phyloP scores from a whole-genome alignment of 345 rosid species.

The Angophora floribunda region DNA sequence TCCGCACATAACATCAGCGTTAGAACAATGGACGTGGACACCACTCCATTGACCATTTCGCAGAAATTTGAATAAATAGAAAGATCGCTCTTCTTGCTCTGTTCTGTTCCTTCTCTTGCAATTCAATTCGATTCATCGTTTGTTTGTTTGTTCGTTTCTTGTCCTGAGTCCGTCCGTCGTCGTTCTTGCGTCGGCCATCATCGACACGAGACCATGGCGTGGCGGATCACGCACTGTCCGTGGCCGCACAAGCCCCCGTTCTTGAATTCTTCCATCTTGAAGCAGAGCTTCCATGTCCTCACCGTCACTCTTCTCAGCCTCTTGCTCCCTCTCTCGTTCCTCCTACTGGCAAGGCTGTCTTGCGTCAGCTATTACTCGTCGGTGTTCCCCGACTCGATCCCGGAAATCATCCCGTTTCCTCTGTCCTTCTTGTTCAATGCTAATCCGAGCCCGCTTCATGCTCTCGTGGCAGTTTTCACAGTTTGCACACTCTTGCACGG shows the following conservation, averaged over 20 bases:
- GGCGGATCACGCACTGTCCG: background rate
- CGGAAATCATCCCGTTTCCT: background rate
- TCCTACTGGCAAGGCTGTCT: conserved; percentile 10
- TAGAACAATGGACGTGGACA: background rate
- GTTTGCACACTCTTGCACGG: conserved; percentile 7
- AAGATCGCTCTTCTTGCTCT: background rate
- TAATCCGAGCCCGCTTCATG: conserved; percentile 2
- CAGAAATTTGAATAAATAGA: background rate
- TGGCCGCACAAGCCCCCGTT: background rate
- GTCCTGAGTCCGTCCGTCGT: background rate
- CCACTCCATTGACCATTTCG: background rate
- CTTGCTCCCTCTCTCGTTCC: conserved; percentile 19
- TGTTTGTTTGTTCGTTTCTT: too few relatives aligned
- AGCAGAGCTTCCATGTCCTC: conserved; percentile 3
- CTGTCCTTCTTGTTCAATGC: background rate
- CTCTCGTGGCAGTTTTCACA: background rate
- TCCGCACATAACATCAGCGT: background rate
- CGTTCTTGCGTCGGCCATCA: background rate
- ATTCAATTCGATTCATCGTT: background rate
- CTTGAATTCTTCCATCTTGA: background rate
- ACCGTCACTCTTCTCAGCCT: conserved; percentile 13
- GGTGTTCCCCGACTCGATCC: background rate
- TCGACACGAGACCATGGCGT: background rate
- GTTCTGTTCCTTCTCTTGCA: background rate
- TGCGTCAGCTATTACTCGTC: background rate